Evolutionary conservation across 2,329 filamentous ascomycete species (phyloP).

Genomic region (Penicillium sp.): DNA sequence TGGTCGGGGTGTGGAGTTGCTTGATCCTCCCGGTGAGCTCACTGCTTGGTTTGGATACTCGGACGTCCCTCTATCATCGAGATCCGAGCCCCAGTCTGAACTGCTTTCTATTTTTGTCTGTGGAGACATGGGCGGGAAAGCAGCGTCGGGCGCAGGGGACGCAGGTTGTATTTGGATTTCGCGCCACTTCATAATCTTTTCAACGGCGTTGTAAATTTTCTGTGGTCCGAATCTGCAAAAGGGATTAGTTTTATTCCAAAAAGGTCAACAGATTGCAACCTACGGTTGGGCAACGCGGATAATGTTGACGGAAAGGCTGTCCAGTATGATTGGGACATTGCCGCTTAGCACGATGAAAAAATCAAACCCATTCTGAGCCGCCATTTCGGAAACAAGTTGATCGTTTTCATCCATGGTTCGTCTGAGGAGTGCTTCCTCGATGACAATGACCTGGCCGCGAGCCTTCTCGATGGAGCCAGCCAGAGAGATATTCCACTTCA

Average conservation of each 20-base stretch:
- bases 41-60: background rate
- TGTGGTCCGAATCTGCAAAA: constrained; percentile 28
- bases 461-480: constrained; percentile 22
- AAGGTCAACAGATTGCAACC: background rate
- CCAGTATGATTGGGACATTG: constrained; percentile 5
- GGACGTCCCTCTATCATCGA: background rate
- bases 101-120: background rate
- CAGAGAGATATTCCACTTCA: constrained; percentile 28
- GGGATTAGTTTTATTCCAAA: background rate
- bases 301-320: constrained; percentile 13
- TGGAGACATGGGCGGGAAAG: background rate
- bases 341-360: constrained; percentile 25
- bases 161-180: background rate
- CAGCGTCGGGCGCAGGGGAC: background rate
- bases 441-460: constrained; percentile 27
- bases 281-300: constrained; percentile 31
- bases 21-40: background rate
- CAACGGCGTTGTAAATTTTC: constrained; percentile 25
- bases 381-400: constrained; percentile 8
- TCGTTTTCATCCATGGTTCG: constrained; percentile 5
- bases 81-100: background rate
- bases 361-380: constrained; percentile 6
- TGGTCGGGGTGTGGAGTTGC: constrained; percentile 3
- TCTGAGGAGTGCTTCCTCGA: constrained; percentile 27
- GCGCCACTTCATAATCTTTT: constrained; percentile 10